These are phyloP conservation scores for Coelastrella sp. DNA, from an alignment of 139 green algal genomes.

Conservation along the genomic window DNA sequence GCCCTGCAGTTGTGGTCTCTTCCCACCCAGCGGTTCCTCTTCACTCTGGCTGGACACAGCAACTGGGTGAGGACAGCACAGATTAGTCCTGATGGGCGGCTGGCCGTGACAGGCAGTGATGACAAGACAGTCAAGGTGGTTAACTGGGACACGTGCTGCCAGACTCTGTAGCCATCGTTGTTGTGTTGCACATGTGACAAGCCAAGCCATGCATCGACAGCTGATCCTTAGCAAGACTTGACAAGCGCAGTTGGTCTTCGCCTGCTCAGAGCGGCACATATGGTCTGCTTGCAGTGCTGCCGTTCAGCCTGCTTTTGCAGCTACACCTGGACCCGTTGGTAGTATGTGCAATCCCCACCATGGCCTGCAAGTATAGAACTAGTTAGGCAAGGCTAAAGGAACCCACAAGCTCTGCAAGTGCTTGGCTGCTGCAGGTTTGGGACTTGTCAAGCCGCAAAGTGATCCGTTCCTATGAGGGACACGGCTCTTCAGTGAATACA, in stretches of 20 bases:
- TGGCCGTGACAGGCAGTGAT: conserved; percentile 86
- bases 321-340: not conserved
- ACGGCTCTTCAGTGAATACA: conserved; percentile 66
- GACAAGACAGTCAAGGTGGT: conserved; percentile 79
- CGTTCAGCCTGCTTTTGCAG: not conserved
- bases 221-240: too few species aligned
- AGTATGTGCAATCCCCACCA: too few species aligned
- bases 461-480: conserved; percentile 80
- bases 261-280: not conserved
- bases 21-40: conserved; percentile 83
- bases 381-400: too few species aligned
- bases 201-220: not conserved
- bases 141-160: not conserved
- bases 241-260: too few species aligned
- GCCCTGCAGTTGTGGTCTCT: conserved; percentile 84
- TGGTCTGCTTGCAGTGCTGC: not conserved
- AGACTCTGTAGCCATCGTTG: not conserved
- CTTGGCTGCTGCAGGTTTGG: conserved; percentile 71
- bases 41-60: conserved; percentile 84
- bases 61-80: conserved; percentile 91
- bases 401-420: too few species aligned
- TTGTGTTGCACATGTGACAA: not conserved
- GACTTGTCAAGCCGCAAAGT: conserved; percentile 78
- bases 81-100: conserved; percentile 82
- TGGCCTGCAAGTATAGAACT: not conserved